phyloP scores from a whole-genome alignment of 176 grass and related monocot species.

The Pontederia paniculata region DNA sequence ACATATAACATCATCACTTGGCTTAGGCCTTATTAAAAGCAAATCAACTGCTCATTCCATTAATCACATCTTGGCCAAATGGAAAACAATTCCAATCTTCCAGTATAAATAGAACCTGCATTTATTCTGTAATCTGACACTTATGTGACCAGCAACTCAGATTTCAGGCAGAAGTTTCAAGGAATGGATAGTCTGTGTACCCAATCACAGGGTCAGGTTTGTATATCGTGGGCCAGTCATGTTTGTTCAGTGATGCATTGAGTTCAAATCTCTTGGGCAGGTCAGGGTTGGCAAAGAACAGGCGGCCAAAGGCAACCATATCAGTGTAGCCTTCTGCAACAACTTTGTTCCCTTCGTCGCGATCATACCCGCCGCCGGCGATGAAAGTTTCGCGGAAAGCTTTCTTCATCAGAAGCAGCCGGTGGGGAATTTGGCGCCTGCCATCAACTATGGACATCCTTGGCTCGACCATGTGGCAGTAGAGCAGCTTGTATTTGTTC shows the following conservation, averaged over 20 bases:
- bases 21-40: too few relatives aligned
- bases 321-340: slow-evolving; percentile 32
- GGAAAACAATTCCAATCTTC: too few relatives aligned
- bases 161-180: not conserved
- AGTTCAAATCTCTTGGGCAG: slow-evolving; percentile 11
- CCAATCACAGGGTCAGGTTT: slow-evolving; percentile 30
- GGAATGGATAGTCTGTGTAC: slow-evolving; percentile 34
- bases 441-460: slow-evolving; percentile 15
- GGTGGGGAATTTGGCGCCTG: slow-evolving; percentile 16
- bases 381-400: slow-evolving; percentile 30
- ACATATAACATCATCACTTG: too few relatives aligned
- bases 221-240: slow-evolving; percentile 30
- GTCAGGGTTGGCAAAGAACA: slow-evolving; percentile 40
- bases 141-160: too few relatives aligned
- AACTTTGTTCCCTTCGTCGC: slow-evolving; percentile 41
- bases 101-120: too few relatives aligned
- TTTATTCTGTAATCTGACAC: too few relatives aligned
- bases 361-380: slow-evolving; percentile 25
- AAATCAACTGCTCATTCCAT: too few relatives aligned
- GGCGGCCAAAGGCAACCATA: slow-evolving; percentile 19
- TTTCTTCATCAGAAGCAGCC: slow-evolving; percentile 24
- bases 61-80: too few relatives aligned
- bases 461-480: slow-evolving; percentile 33
- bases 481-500: slow-evolving; percentile 22
- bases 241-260: slow-evolving; percentile 27